A percentile compares a stretch with the other conserved stretches of the same genome.
These are phyloP conservation scores for Nakaseomyces kungkrabaensis DNA, from an alignment of 1,139 yeast species.

Conservation along the genomic window DNA sequence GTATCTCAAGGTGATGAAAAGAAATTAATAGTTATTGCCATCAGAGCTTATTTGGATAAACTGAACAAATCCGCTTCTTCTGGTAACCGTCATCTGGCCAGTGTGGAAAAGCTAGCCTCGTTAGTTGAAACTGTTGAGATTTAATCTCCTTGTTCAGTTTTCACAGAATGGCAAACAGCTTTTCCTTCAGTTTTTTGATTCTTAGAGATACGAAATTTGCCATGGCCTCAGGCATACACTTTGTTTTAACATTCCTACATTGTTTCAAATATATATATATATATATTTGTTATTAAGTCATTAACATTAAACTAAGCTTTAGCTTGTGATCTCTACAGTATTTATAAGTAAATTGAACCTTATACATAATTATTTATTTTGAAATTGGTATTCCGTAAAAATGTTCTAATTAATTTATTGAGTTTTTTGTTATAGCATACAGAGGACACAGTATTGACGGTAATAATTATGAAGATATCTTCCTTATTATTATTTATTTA, in stretches of 20 bases:
- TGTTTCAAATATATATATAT: neutral
- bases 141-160: constrained; percentile 5
- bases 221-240: neutral
- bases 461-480: too few species aligned
- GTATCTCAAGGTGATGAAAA: constrained; percentile 64
- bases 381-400: too few species aligned
- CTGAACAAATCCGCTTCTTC: constrained; percentile 25
- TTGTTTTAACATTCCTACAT: neutral
- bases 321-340: neutral
- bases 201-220: too few species aligned
- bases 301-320: constrained; percentile 5
- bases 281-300: neutral
- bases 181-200: too few species aligned
- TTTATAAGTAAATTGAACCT: too few species aligned
- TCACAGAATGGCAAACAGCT: too few species aligned
- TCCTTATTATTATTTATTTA: neutral
- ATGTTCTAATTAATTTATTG: too few species aligned
- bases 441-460: neutral
- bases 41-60: constrained; percentile 41
- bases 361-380: too few species aligned
- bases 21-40: constrained; percentile 48
- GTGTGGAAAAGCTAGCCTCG: constrained; percentile 66
- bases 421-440: too few species aligned
- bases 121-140: constrained; percentile 26
- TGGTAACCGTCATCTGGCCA: constrained; percentile 62